These are phyloP conservation scores for Haematococcus lacustris DNA, from an alignment of 139 green algal genomes.

Conservation along the genomic window DNA sequence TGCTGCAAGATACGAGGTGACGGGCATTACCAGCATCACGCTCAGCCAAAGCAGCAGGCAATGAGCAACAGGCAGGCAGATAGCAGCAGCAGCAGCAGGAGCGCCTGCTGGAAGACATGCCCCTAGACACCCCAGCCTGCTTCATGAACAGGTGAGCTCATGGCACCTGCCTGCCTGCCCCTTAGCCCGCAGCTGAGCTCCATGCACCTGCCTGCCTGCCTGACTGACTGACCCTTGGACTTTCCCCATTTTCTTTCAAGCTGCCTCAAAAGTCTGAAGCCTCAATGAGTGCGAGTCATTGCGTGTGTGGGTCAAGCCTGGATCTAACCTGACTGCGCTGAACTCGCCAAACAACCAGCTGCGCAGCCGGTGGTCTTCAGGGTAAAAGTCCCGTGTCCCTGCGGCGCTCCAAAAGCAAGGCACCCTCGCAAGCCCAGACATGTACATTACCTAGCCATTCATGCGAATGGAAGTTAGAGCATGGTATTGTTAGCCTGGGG, in stretches of 20 bases:
- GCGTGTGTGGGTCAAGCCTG: neutral
- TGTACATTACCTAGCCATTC: neutral
- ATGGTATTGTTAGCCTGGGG: neutral
- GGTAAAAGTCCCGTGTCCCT: conserved; percentile 7
- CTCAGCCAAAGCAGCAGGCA: neutral
- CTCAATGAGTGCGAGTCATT: neutral
- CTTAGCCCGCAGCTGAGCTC: no score
- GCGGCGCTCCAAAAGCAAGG: no score
- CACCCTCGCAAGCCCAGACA: no score
- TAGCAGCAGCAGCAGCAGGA: no score
- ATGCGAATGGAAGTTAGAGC: neutral
- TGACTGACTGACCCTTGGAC: no score
- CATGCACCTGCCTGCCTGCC: no score
- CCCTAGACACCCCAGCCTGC: neutral
- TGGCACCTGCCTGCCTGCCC: no score
- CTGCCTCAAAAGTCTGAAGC: no score
- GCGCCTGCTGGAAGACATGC: no score
- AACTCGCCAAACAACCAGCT: conserved; percentile 10
- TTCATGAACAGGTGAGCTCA: neutral
- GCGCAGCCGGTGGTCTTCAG: conserved; percentile 4
- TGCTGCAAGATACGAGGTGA: neutral
- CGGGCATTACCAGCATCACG: neutral
- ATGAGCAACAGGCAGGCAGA: no score
- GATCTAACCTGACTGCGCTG: neutral
- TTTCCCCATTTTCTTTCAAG: no score